A percentile compares a stretch with the other conserved stretches of the same genome.
These are phyloP conservation scores for Ceratobasidium sp. DNA, from an alignment of 1,284 basidiomycete species.

Conservation along the genomic window DNA sequence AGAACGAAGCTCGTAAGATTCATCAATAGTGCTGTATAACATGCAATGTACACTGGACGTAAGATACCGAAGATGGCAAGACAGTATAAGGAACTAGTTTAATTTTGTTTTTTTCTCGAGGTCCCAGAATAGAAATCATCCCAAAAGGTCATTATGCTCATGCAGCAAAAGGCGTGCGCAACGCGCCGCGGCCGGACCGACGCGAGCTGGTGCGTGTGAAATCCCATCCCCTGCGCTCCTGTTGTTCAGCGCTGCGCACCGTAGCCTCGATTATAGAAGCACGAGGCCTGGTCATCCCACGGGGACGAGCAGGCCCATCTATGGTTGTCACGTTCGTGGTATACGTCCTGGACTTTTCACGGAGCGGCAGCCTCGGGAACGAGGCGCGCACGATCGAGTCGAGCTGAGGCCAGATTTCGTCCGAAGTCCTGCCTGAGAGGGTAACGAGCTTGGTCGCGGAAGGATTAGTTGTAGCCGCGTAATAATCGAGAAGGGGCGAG, in stretches of 20 bases:
- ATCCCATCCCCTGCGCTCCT: constrained; percentile 43
- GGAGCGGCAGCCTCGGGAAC: constrained; percentile 43
- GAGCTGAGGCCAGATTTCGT: constrained; percentile 92
- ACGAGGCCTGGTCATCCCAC: background rate
- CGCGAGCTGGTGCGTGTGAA: constrained; percentile 20
- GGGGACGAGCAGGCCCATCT: constrained; percentile 33
- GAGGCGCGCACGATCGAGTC: constrained; percentile 66
- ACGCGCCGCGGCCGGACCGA: constrained; percentile 20
- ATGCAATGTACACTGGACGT: background rate
- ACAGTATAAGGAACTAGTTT: constrained; percentile 20
- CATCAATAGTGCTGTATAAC: constrained; percentile 25
- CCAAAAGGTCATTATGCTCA: background rate
- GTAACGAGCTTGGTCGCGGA: constrained; percentile 67
- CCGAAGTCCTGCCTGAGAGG: constrained; percentile 83
- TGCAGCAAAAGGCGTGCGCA: constrained; percentile 28
- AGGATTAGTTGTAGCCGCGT: constrained; percentile 58
- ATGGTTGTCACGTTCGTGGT: constrained; percentile 33
- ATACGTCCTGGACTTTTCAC: constrained; percentile 1
- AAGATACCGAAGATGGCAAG: constrained; percentile 5
- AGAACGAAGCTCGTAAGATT: background rate
- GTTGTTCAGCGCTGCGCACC: constrained; percentile 35
- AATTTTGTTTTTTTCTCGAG: background rate
- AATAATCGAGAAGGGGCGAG: constrained; percentile 86
- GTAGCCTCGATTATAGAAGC: constrained; percentile 35
- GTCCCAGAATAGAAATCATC: constrained; percentile 10